Percentiles rank a stretch among this genome's conserved stretches.
Evolutionary conservation across 352 stramenopile genomes (phyloP).

Genomic region (Peronospora tabacina): DNA sequence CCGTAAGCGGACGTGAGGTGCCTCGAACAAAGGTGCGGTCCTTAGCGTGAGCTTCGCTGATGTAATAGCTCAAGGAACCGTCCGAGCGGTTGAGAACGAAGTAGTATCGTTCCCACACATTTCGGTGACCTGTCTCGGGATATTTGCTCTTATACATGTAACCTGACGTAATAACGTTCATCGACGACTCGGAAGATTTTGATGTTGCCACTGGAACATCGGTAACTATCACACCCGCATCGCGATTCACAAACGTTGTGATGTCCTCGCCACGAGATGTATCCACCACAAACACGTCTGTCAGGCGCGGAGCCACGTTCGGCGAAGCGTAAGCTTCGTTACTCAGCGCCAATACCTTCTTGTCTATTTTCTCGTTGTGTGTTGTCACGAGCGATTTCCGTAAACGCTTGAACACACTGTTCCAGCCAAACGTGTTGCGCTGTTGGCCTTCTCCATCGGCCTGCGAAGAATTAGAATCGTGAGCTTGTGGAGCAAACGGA

Average conservation of each 20-base stretch:
- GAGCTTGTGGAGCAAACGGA: conserved; percentile 27
- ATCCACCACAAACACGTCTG: conserved; percentile 68
- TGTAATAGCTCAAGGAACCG: conserved; percentile 77
- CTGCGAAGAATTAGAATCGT: conserved; percentile 22
- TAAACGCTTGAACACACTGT: conserved; percentile 72
- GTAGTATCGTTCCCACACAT: conserved; percentile 82
- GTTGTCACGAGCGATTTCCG: conserved; percentile 72
- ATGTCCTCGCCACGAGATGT: conserved; percentile 80
- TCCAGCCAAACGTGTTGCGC: conserved; percentile 67
- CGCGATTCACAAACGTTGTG: conserved; percentile 66
- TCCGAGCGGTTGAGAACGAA: conserved; percentile 75
- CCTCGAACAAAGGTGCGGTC: conserved; percentile 79
- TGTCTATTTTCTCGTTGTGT: conserved; percentile 48
- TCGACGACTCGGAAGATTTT: conserved; percentile 25
- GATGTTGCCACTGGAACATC: conserved; percentile 39
- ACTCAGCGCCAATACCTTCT: conserved; percentile 62
- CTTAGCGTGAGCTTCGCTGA: conserved; percentile 77
- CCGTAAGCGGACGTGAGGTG: conserved; percentile 65
- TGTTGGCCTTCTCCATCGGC: conserved; percentile 24
- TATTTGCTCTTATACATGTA: conserved; percentile 89
- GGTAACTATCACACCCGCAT: conserved; percentile 58
- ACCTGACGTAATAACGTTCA: conserved; percentile 68
- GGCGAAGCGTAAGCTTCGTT: conserved; percentile 61
- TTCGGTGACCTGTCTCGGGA: conserved; percentile 68
- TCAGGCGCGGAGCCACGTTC: conserved; percentile 38